Evolutionary conservation across 1,284 basidiomycete species (phyloP).

Genomic region (Afroboletus lepidellus): DNA sequence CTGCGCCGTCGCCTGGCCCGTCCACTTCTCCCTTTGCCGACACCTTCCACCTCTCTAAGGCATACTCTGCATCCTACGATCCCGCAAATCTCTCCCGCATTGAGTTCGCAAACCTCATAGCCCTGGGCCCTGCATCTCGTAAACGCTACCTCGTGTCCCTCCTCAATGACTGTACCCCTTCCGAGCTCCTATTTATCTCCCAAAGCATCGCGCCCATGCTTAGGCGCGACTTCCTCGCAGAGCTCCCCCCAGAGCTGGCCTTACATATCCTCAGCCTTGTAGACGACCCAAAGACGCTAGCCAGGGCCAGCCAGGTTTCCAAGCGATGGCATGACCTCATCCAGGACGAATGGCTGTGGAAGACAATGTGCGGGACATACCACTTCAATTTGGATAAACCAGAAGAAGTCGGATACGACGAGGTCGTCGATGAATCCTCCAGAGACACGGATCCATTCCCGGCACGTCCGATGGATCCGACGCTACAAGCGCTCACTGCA

Average conservation of each 20-base stretch:
- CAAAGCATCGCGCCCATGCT: constrained; percentile 76
- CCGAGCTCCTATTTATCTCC: constrained; percentile 81
- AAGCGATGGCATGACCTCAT: constrained; percentile 76
- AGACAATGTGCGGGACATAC: constrained; percentile 67
- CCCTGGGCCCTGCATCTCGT: constrained; percentile 43
- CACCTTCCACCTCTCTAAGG: constrained; percentile 16
- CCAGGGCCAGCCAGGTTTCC: constrained; percentile 73
- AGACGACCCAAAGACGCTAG: constrained; percentile 78
- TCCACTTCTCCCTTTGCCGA: constrained; percentile 20
- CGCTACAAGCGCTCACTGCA: constrained; percentile 38
- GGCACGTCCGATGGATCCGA: constrained; percentile 39
- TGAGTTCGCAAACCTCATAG: constrained; percentile 38
- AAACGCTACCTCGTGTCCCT: constrained; percentile 63
- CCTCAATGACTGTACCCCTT: constrained; percentile 63
- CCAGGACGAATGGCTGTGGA: constrained; percentile 87
- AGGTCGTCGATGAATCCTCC: constrained; percentile 17
- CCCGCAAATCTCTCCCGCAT: constrained; percentile 33
- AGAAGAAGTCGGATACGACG: constrained; percentile 15
- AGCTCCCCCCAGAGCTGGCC: constrained; percentile 83
- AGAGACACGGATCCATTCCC: constrained; percentile 36
- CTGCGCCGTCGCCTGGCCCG: constrained; percentile 61
- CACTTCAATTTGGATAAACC: constrained; percentile 42
- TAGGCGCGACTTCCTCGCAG: constrained; percentile 82
- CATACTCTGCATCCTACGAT: constrained; percentile 23
- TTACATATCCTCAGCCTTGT: constrained; percentile 82